These are phyloP conservation scores for Cetraspora pellucida DNA, from an alignment of 192 early-diverging fungal species.

Conservation along the genomic window DNA sequence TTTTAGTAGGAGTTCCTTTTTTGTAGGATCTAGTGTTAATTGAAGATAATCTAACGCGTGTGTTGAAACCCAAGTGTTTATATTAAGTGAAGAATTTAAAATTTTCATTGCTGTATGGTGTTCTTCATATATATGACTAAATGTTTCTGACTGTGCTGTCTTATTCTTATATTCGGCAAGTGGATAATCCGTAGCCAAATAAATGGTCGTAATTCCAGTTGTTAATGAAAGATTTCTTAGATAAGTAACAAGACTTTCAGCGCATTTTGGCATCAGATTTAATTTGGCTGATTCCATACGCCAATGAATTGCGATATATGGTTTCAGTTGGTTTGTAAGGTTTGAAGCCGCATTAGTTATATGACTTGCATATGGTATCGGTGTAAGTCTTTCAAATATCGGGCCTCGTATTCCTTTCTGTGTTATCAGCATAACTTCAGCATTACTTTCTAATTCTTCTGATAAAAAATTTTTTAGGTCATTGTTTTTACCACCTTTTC, in stretches of 20 bases:
- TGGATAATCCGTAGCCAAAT: constrained; percentile 45
- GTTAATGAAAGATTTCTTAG: not conserved
- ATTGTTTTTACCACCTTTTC: not conserved
- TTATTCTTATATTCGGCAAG: constrained; percentile 24
- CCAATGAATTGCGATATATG: constrained; percentile 46
- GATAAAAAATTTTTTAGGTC: not conserved
- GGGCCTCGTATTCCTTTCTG: not conserved
- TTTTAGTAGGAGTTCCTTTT: not conserved
- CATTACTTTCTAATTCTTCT: not conserved
- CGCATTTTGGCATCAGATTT: constrained; percentile 32
- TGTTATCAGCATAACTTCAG: not conserved
- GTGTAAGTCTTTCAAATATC: not conserved
- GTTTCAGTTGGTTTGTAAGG: not conserved
- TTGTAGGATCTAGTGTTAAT: not conserved
- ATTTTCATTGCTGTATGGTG: constrained; percentile 42
- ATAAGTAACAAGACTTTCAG: constrained; percentile 31
- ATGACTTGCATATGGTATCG: not conserved
- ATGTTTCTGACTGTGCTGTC: constrained; percentile 29
- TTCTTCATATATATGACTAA: constrained; percentile 2
- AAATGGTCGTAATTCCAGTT: constrained; percentile 28
- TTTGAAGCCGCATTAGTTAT: not conserved
- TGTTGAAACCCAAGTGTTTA: constrained; percentile 9
- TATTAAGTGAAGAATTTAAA: not conserved
- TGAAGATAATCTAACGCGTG: not conserved
- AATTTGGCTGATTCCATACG: constrained; percentile 35